These are phyloP conservation scores for Cercospora sp. DNA, from an alignment of 2,329 filamentous ascomycete genomes.

Conservation along the genomic window DNA sequence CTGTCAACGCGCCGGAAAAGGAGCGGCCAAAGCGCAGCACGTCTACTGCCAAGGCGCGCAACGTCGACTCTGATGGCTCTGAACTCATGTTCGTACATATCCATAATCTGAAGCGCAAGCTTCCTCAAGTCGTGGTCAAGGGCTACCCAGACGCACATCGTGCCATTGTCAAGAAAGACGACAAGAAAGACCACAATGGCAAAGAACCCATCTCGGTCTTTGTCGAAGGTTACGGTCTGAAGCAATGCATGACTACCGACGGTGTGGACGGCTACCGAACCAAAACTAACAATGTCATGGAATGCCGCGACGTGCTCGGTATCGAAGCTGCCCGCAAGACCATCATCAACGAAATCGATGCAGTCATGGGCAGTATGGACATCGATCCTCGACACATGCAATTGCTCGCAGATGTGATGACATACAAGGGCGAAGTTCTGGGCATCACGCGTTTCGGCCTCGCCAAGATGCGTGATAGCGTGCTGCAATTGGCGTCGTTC, in stretches of 20 bases:
- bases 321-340: constrained; percentile 91
- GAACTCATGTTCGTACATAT: constrained; percentile 74
- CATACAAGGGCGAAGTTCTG: constrained; percentile 94
- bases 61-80: constrained; percentile 49
- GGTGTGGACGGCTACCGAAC: constrained; percentile 79
- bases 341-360: constrained; percentile 83
- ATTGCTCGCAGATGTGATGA: constrained; percentile 96
- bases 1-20: constrained; percentile 57
- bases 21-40: constrained; percentile 37
- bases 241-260: constrained; percentile 87
- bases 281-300: constrained; percentile 84
- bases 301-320: constrained; percentile 81
- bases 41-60: constrained; percentile 42
- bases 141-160: constrained; percentile 84
- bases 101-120: constrained; percentile 77
- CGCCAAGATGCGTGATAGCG: constrained; percentile 92
- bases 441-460: constrained; percentile 96
- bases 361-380: constrained; percentile 90
- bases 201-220: constrained; percentile 57
- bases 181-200: constrained; percentile 66
- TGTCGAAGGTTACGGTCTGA: constrained; percentile 92
- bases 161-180: constrained; percentile 83
- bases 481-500: constrained; percentile 91
- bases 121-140: constrained; percentile 82
- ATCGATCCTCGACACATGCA: constrained; percentile 99